Conservation (phyloP, 805 yeast species). For the Dipodascus albidus region DNA sequence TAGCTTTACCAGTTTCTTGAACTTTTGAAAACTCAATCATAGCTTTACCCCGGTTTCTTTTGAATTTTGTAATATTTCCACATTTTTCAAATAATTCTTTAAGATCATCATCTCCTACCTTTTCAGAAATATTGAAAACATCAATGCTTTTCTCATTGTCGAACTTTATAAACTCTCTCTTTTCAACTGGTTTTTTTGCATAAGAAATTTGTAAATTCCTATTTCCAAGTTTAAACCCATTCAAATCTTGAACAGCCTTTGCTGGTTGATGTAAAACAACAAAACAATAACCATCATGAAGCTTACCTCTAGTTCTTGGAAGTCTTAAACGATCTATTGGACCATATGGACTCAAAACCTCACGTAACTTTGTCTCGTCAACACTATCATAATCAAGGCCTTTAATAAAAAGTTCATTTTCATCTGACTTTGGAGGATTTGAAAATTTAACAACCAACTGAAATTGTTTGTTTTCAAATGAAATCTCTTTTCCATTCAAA, state of each 20-base stretch:
- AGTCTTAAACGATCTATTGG: constrained; percentile 38
- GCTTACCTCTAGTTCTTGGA: constrained; percentile 31
- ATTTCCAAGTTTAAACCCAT: constrained; percentile 34
- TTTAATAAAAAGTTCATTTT: constrained; percentile 39
- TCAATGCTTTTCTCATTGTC: constrained; percentile 5
- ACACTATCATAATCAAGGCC: constrained; percentile 38
- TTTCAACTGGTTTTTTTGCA: constrained; percentile 24
- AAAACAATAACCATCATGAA: constrained; percentile 58
- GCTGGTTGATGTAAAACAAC: constrained; percentile 35
- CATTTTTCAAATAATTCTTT: constrained; percentile 6
- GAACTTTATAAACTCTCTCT: not conserved
- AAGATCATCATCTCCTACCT: constrained; percentile 8
- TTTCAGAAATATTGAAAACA: constrained; percentile 12
- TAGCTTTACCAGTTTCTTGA: not conserved
- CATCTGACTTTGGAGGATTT: not conserved
- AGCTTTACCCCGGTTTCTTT: constrained; percentile 9
- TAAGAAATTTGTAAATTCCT: constrained; percentile 28
- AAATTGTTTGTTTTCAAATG: not conserved
- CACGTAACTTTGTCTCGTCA: constrained; percentile 28
- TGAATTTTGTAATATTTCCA: constrained; percentile 7
- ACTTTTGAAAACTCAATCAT: constrained; percentile 9
- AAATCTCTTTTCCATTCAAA: not conserved
- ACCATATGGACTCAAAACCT: constrained; percentile 40
- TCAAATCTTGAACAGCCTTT: constrained; percentile 40
- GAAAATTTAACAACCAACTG: not conserved